A percentile compares a stretch with the other conserved stretches of the same genome.
phyloP scores from a whole-genome alignment of 768 basidiomycete species.

The Kwoniella sp. region DNA sequence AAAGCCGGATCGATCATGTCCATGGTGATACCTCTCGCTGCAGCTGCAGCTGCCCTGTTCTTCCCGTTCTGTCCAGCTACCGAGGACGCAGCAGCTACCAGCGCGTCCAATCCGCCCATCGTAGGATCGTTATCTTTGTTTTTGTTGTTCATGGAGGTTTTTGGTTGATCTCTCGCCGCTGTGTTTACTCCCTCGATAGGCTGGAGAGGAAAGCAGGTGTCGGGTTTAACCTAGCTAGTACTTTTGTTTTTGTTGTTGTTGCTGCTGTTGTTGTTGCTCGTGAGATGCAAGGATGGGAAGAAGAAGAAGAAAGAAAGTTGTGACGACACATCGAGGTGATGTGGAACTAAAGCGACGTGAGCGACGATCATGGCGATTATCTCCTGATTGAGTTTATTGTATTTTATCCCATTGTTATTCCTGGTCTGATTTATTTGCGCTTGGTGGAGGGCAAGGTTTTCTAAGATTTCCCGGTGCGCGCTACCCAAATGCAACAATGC shows the following conservation, averaged over 20 bases:
- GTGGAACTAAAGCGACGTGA: slow-evolving; percentile 7
- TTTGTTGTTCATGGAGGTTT: slow-evolving; percentile 2
- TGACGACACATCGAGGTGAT: slow-evolving; percentile 6
- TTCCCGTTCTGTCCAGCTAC: slow-evolving; percentile 21
- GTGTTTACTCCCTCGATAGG: too few relatives aligned
- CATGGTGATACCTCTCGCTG: slow-evolving; percentile 3
- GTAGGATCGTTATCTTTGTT: slow-evolving; percentile 18
- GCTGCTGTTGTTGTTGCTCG: neutral
- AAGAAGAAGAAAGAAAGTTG: slow-evolving; percentile 3
- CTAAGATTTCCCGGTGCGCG: too few relatives aligned
- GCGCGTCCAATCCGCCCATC: slow-evolving; percentile 28
- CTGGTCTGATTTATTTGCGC: neutral
- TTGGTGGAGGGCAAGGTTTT: slow-evolving; percentile 6
- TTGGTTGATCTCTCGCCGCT: neutral
- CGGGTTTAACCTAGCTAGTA: neutral
- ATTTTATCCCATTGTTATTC: slow-evolving; percentile 1
- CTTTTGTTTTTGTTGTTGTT: slow-evolving; percentile 8
- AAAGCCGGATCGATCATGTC: slow-evolving; percentile 31
- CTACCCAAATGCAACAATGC: too few relatives aligned
- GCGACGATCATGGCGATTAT: neutral
- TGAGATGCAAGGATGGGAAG: neutral
- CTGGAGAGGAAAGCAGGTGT: too few relatives aligned
- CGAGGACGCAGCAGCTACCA: slow-evolving; percentile 29
- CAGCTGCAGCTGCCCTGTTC: slow-evolving; percentile 6
- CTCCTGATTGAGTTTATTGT: neutral